Conservation (phyloP, 2,329 filamentous ascomycete species). For the Coniochaeta sp. region DNA sequence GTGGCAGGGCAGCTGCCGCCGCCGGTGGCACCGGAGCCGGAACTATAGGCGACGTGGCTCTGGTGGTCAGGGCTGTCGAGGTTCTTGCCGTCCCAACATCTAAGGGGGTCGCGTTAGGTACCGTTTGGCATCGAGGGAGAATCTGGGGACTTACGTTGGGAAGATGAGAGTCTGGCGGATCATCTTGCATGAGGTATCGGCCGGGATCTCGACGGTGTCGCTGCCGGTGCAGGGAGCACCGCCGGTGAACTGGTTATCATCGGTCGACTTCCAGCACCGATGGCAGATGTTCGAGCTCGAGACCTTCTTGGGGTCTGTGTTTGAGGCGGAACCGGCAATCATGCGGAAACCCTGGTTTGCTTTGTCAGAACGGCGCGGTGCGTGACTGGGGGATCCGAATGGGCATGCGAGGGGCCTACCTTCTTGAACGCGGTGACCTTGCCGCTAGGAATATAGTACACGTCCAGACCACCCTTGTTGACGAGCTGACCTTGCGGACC, state of each 20-base stretch:
- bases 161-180: constrained; percentile 47
- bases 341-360: constrained; percentile 33
- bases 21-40: constrained; percentile 33
- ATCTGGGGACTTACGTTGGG: constrained; percentile 20
- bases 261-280: constrained; percentile 37
- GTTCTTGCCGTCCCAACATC: constrained; percentile 42
- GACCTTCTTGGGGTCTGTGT: constrained; percentile 31
- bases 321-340: constrained; percentile 34
- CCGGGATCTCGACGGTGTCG: constrained; percentile 42
- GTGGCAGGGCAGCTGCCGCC: constrained; percentile 37
- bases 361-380: neutral
- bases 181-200: constrained; percentile 37
- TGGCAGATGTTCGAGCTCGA: constrained; percentile 34
- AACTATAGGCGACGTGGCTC: constrained; percentile 37
- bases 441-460: constrained; percentile 36
- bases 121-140: neutral
- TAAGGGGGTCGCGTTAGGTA: constrained; percentile 11
- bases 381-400: neutral
- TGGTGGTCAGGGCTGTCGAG: constrained; percentile 28
- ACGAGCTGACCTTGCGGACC: constrained; percentile 33
- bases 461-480: constrained; percentile 34
- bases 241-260: constrained; percentile 37
- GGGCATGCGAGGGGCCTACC: neutral
- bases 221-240: constrained; percentile 39
- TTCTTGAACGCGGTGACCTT: constrained; percentile 31